Base-by-base conservation (phyloP, 2,329 filamentous ascomycete species). In the Aspergillus arachidicola region DNA sequence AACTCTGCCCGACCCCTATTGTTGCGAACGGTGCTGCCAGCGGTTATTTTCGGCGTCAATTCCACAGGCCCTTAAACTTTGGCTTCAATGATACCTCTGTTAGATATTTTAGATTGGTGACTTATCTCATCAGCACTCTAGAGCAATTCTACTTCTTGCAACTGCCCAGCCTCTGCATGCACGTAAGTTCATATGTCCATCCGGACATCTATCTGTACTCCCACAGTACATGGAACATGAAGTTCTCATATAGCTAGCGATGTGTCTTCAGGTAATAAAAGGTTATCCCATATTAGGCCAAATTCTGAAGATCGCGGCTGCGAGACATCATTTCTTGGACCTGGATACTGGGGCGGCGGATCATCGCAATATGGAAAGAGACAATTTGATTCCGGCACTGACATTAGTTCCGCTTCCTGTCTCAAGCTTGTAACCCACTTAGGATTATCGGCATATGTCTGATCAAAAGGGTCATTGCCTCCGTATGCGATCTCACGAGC, bases 361-460 rank as follows among this genome's bases (percentile, higher is more conserved):
- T 36, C n/a, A 23, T 53, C 19, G 16, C 51, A 54, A 26, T 14
- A 34, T 2, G 43, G 43, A 23, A 46, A 46, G n/a, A 46, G 43
- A 23, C 43, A 46, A 7, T 46, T 46, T 10, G 51, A 6, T 16
- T n/a, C 51, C 7, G 32, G 19, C 3, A n/a, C 3, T 2, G 32
- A 21, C 28, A 21, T 26, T 5, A 54, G 30, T 7, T 3, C 30
- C 9, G 30, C 30, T 23, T 54, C 51, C 51, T 54, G 28, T 12
- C 51, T 28, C n/a, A 54, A 36, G n/a, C 30, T 28, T 11, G 51
- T 10, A 0, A 54, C n/a, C 51, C 51, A 54, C 36, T 28, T 54
- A 6, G 51, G 51, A 54, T 54, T 28, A 54, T 64, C 62, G 6
- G 62, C 62, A 41, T 57, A 64, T 2, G 62, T 64, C 21, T 61